phyloP scores from a whole-genome alignment of 2,329 filamentous ascomycete species.

The Pestalotiopsis sp. region DNA sequence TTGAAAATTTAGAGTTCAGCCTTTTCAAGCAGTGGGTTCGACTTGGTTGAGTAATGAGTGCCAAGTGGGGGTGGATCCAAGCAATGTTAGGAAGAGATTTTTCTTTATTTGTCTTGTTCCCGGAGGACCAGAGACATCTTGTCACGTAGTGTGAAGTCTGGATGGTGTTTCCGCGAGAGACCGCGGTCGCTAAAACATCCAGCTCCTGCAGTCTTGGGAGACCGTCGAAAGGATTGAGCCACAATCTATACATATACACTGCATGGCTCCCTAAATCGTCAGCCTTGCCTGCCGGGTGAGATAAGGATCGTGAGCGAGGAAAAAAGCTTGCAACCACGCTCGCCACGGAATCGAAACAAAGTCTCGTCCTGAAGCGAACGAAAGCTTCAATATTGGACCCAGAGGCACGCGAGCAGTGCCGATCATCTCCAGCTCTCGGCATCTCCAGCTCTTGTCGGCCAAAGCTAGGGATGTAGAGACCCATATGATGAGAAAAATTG shows the following conservation, averaged over 20 bases:
- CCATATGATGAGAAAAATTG: neutral
- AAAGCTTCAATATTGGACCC: neutral
- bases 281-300: neutral
- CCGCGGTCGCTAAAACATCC: neutral
- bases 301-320: neutral
- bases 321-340: neutral
- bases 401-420: neutral
- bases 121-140: neutral
- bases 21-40: neutral
- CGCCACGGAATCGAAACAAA: neutral
- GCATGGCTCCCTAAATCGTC: neutral
- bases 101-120: neutral
- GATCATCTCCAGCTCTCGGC: constrained; percentile 1
- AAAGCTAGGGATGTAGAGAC: neutral
- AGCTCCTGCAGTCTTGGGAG: neutral
- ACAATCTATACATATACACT: neutral
- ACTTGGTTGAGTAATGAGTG: neutral
- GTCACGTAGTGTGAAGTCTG: neutral
- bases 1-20: neutral
- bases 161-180: neutral
- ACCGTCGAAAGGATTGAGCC: neutral
- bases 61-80: neutral
- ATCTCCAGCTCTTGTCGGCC: neutral
- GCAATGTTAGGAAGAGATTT: neutral
- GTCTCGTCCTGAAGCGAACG: neutral